Evolutionary conservation across 139 green algal genomes (phyloP), one percentile per base, ranked within the genome.

Genomic region (Penium margaritaceum): DNA sequence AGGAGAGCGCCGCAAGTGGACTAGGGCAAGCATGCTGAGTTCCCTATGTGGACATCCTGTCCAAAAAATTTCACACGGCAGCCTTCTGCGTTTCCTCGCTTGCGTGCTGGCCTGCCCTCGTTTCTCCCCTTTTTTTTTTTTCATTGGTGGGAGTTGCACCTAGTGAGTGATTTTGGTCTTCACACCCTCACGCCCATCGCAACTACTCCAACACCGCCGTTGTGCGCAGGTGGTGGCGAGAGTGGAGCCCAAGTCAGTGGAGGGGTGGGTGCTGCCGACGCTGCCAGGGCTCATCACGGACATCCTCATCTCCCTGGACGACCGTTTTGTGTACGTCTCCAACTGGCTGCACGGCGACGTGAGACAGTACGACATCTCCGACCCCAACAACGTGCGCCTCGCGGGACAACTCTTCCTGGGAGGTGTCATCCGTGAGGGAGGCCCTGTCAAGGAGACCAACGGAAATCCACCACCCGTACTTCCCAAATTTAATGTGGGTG

Each of bases 201-300:
- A n/a, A n/a, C n/a, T n/a, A n/a, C n/a, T n/a, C n/a, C n/a, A n/a
- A n/a, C n/a, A n/a, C n/a, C n/a, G n/a, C n/a, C n/a, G n/a, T n/a
- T n/a, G n/a, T n/a, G n/a, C n/a, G n/a, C n/a, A 74, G 66, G 66
- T 64, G 66, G 66, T 35, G 0, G 53, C 30, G 3, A 19, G 27
- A 19, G 37, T 74, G 6, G 39, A 63, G 34, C 66, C 66, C 33
- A 65, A 64, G 66, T 82, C 87, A 47, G 84, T 92, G 67, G 84
- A 90, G 58, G 89, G 89, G 38, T 95, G 88, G 87, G 86, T 79
- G 33, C 86, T 95, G 70, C 90, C 90, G 3, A 63, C 88, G 66
- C 63, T 93, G 77, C 90, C 90, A 0, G 86, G 88, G 0, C 87
- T 92, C 38, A 90, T 95, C 78, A 92, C 87, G 0, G 90, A 95